phyloP scores from a whole-genome alignment of 176 grass and related monocot genomes.

The Canna indica region DNA sequence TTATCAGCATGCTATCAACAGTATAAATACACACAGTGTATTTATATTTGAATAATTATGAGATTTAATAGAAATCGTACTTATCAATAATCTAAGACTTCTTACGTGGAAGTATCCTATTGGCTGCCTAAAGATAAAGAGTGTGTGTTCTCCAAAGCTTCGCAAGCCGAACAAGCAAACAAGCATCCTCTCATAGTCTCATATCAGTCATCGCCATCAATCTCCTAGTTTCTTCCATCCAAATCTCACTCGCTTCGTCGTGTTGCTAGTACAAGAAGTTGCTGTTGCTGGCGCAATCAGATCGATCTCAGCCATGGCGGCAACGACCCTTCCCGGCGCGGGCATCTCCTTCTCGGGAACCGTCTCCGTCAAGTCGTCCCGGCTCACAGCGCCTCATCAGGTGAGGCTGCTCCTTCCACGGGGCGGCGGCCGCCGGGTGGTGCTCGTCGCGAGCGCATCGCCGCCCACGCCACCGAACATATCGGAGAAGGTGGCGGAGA shows the following conservation, averaged over 20 bases:
- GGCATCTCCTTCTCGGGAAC: too few relatives aligned
- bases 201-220: not conserved
- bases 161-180: not conserved
- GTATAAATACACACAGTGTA: too few relatives aligned
- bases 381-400: not conserved
- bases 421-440: not conserved
- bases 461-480: constrained; percentile 50
- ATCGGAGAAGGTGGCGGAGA: constrained; percentile 74
- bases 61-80: too few relatives aligned
- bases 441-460: constrained; percentile 36
- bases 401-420: not conserved
- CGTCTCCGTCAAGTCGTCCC: constrained; percentile 5
- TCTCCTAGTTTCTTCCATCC: not conserved
- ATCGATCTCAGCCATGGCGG: constrained; percentile 37
- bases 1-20: too few relatives aligned
- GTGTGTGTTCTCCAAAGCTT: constrained; percentile 10
- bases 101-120: constrained; percentile 9
- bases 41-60: too few relatives aligned
- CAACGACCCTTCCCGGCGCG: constrained; percentile 34
- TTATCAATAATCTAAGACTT: too few relatives aligned
- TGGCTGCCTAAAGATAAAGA: constrained; percentile 40
- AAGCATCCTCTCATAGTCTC: not conserved
- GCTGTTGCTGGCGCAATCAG: not conserved
- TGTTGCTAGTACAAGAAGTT: too few relatives aligned
- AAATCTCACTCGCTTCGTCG: not conserved